Base-by-base conservation (phyloP, 2,329 filamentous ascomycete genomes). In the Colletotrichum tabaci region DNA sequence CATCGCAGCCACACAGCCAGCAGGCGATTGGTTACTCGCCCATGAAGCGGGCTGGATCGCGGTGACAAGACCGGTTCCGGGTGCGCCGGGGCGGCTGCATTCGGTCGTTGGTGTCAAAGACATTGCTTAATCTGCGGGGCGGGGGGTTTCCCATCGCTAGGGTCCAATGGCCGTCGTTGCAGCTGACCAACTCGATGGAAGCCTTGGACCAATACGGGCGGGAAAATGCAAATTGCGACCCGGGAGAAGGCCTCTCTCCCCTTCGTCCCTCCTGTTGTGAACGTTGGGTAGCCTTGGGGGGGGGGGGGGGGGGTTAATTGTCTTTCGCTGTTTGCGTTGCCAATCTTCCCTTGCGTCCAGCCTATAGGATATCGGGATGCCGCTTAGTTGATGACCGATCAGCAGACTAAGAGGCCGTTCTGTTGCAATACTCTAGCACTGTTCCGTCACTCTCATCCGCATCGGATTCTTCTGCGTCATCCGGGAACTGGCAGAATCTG, bases 51-150 rank as follows among this genome's bases (percentile, higher is more conserved):
- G n/a, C n/a, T 1, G 18, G 46, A 35, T 8, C 8, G 12, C 18
- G 26, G 26, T 12, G 30, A 23, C 13, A 30, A 26, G 12, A 46
- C 58, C 46, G 58, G 30, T 50, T 61, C 58, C 58, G 58, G 58
- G 46, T 16, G 18, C 10, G 26, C 30, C 44, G 57, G 26, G 42
- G 57, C 13, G 57, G 58, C 58, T 21, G 58, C 58, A 40, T 61
- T 40, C 58, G 46, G 58, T 4, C n/a, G 58, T n/a, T 23, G 26
- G 3, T 23, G 44, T 61, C 46, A 42, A 50, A 61, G 58, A 26
- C 21, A 49, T 13, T 61, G 30, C 46, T 61, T 50, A 40, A 16
- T 26, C 12, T 50, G 46, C 46, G 46, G 30, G 13, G 30, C 3
- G n/a, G 16, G 23, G 18, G 26, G 4, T 26, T 26, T 26, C 30